A percentile compares a stretch with the other conserved stretches of the same genome.
These are phyloP conservation scores for Dipteronia sinensis DNA, from an alignment of 345 rosid species.

Conservation along the genomic window DNA sequence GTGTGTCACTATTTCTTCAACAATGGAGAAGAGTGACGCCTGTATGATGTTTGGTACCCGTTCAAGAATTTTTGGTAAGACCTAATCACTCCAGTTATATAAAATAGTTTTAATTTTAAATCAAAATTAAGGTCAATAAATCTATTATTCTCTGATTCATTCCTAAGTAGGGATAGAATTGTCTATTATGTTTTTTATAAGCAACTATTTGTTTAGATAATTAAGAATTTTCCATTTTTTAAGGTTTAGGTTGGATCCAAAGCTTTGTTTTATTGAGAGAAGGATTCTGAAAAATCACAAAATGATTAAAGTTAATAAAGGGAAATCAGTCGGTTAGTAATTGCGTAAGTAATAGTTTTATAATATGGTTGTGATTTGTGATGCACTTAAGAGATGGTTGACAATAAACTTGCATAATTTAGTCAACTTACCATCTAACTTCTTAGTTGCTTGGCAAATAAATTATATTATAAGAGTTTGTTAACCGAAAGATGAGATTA, in stretches of 20 bases:
- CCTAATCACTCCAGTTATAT: neutral
- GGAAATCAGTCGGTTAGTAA: neutral
- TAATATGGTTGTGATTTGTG: neutral
- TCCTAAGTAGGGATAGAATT: neutral
- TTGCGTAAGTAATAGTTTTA: neutral
- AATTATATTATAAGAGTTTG: neutral
- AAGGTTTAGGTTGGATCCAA: neutral
- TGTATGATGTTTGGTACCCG: neutral
- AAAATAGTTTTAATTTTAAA: too few relatives aligned
- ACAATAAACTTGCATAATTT: neutral
- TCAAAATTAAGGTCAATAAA: neutral
- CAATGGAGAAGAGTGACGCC: neutral
- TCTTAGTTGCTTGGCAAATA: neutral
- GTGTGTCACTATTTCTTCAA: neutral
- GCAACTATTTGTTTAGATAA: too few relatives aligned
- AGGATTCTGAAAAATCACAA: neutral
- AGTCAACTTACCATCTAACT: neutral
- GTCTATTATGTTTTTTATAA: neutral
- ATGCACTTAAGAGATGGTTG: too few relatives aligned
- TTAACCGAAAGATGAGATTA: neutral
- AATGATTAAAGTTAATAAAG: conserved; percentile 4
- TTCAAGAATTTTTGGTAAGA: neutral
- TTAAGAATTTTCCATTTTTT: neutral
- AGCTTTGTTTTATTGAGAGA: neutral
- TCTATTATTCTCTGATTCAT: too few relatives aligned